phyloP scores from a whole-genome alignment of 78 protist genomes.

The Dictyostelium intermedium region DNA sequence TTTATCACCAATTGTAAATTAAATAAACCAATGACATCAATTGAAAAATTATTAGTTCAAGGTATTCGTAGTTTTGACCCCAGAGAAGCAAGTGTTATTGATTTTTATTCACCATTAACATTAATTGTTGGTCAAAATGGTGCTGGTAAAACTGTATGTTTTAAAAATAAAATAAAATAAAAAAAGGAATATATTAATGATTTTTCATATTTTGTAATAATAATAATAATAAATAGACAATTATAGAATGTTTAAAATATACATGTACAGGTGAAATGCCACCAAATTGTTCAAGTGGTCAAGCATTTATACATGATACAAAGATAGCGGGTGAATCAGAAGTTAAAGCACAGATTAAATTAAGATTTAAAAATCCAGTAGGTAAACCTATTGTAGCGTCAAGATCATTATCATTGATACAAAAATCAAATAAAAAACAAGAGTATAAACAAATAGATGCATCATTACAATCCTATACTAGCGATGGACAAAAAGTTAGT shows the following conservation, averaged over 20 bases:
- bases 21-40: conserved; percentile 79
- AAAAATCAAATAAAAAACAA: conserved; percentile 35
- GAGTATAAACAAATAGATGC: conserved; percentile 51
- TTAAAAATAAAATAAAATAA: too few species aligned
- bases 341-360: conserved; percentile 94
- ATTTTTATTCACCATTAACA: conserved; percentile 94
- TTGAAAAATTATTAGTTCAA: conserved; percentile 85
- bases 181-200: neutral
- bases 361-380: conserved; percentile 84
- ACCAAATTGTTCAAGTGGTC: conserved; percentile 90
- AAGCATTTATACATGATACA: conserved; percentile 95
- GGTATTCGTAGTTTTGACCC: conserved; percentile 92
- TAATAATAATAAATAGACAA: too few species aligned
- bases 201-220: neutral
- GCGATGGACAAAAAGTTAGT: conserved; percentile 61
- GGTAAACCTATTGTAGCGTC: conserved; percentile 79
- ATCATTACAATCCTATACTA: conserved; percentile 53
- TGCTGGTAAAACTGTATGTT: conserved; percentile 98
- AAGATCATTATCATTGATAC: conserved; percentile 30
- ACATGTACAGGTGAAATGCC: conserved; percentile 97
- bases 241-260: conserved; percentile 96
- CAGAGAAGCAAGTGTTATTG: conserved; percentile 61
- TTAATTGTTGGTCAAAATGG: conserved; percentile 98
- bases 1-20: neutral
- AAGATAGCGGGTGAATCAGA: conserved; percentile 82